These are phyloP conservation scores for Solanum piurae DNA, from an alignment of 257 asterid genomes.

Conservation along the genomic window DNA sequence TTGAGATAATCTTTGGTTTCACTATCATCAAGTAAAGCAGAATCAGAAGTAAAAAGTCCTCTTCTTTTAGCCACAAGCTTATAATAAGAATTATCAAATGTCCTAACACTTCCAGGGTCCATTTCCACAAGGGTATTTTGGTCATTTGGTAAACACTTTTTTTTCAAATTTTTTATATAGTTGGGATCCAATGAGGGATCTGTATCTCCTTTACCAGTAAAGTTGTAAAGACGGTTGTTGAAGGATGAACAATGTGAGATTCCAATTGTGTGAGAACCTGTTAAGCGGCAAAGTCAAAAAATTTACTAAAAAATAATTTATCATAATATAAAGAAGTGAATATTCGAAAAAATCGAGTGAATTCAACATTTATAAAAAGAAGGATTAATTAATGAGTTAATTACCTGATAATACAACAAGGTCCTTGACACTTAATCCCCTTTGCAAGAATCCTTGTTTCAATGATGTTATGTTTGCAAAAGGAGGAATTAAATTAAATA, in stretches of 20 bases:
- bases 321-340: too few relatives aligned
- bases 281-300: rapidly evolving
- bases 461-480: constrained; percentile 17
- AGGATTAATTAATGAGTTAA: not conserved
- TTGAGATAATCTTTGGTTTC: constrained; percentile 24
- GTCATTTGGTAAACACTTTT: constrained; percentile 19
- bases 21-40: constrained; percentile 23
- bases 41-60: constrained; percentile 33
- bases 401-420: constrained; percentile 37
- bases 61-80: constrained; percentile 18
- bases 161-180: constrained; percentile 10
- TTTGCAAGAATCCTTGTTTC: constrained; percentile 16
- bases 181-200: constrained; percentile 24
- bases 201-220: constrained; percentile 16
- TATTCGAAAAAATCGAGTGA: too few relatives aligned
- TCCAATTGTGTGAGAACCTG: constrained; percentile 38
- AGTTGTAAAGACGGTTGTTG: constrained; percentile 29
- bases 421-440: constrained; percentile 31
- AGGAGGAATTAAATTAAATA: constrained; percentile 11
- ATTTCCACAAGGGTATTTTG: constrained; percentile 23
- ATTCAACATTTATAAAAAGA: not conserved
- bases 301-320: too few relatives aligned
- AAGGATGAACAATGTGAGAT: constrained; percentile 34
- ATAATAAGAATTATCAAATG: constrained; percentile 24
- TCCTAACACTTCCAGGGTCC: constrained; percentile 33